Evolutionary conservation across 495 filamentous ascomycete species (phyloP).

Genomic region (Penicillium herquei): DNA sequence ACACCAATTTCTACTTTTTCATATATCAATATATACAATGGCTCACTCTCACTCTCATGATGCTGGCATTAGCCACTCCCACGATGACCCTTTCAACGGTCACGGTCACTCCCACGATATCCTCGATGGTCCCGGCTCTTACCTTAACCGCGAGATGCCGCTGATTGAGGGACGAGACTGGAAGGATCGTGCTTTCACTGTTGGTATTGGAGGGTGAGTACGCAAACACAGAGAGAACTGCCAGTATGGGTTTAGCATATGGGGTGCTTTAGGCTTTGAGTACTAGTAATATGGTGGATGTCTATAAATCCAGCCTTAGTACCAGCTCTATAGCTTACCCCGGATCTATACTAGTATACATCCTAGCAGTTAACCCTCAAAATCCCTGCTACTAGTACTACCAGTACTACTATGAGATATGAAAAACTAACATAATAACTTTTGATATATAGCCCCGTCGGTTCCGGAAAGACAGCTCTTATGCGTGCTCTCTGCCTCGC

Average conservation of each 20-base stretch:
- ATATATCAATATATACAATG: constrained; percentile 20
- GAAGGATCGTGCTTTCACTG: constrained; percentile 87
- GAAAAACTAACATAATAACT: background rate
- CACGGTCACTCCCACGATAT: constrained; percentile 97
- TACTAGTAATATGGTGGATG: too few relatives aligned
- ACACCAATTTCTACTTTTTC: background rate
- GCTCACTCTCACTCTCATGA: constrained; percentile 59
- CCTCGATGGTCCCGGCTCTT: constrained; percentile 90
- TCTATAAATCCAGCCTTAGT: background rate
- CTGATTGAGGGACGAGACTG: constrained; percentile 85
- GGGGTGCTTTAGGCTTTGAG: too few relatives aligned
- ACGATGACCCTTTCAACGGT: constrained; percentile 66
- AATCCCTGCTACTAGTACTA: too few relatives aligned
- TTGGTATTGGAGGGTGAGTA: constrained; percentile 93
- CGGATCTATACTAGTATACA: background rate
- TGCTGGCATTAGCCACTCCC: constrained; percentile 52
- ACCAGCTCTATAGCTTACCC: background rate
- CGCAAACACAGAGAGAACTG: background rate
- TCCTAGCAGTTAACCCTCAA: too few relatives aligned
- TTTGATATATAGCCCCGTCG: constrained; percentile 68
- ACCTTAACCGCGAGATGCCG: constrained; percentile 87
- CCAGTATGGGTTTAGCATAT: too few relatives aligned
- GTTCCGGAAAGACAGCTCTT: constrained; percentile 94
- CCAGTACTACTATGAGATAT: background rate
- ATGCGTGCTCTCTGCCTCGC: constrained; percentile 87